These are phyloP conservation scores for Ogataea dorogensis DNA, from an alignment of 805 yeast species.

Conservation along the genomic window DNA sequence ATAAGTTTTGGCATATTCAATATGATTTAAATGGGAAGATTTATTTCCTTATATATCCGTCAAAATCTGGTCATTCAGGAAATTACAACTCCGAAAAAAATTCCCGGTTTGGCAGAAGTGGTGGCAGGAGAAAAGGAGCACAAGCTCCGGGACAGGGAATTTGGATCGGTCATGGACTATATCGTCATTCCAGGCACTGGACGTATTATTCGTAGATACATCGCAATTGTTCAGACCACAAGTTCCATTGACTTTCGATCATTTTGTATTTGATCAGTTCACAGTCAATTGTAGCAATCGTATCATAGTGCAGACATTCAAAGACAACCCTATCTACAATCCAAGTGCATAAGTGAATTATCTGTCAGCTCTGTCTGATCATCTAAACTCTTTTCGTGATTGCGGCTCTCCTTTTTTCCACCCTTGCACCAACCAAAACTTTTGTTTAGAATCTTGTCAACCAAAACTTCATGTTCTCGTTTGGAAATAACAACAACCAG, in stretches of 20 bases:
- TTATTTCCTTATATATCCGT: slow-evolving; percentile 7
- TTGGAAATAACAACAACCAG: slow-evolving; percentile 1
- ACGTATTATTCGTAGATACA: too few relatives aligned
- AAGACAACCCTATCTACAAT: background rate
- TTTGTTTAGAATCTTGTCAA: slow-evolving; percentile 3
- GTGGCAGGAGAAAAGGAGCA: slow-evolving; percentile 6
- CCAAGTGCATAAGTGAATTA: too few relatives aligned
- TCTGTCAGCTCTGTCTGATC: too few relatives aligned
- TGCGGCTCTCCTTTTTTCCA: background rate
- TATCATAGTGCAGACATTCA: too few relatives aligned
- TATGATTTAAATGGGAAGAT: background rate
- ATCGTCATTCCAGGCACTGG: too few relatives aligned
- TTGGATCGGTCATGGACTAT: too few relatives aligned
- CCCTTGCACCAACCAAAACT: slow-evolving; percentile 2
- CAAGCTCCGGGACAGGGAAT: slow-evolving; percentile 1
- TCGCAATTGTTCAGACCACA: too few relatives aligned
- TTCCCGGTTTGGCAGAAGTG: slow-evolving; percentile 8
- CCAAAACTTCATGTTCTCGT: slow-evolving; percentile 2
- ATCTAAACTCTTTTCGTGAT: too few relatives aligned
- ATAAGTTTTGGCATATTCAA: slow-evolving; percentile 55
- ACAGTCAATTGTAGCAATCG: too few relatives aligned
- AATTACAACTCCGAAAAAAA: slow-evolving; percentile 17
- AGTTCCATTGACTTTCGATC: too few relatives aligned
- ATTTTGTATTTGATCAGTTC: too few relatives aligned
- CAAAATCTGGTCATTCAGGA: slow-evolving; percentile 18